Conservation (phyloP, 352 stramenopile species). For the Elongisporangium anandrum region DNA sequence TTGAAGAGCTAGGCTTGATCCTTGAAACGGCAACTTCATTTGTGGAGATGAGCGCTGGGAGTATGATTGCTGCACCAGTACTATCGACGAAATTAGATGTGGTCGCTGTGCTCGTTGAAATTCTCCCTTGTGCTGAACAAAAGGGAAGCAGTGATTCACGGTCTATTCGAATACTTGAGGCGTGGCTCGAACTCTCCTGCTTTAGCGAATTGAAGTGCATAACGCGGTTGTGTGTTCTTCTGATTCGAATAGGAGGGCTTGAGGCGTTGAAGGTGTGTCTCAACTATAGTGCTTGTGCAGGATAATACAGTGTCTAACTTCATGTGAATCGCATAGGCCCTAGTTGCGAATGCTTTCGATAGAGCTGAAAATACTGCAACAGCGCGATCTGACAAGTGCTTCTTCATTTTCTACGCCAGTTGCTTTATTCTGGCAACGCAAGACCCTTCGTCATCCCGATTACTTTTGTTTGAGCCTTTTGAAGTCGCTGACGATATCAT, state of each 20-base stretch:
- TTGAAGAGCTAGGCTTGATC: conserved; percentile 24
- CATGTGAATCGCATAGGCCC: conserved; percentile 13
- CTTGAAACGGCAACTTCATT: conserved; percentile 27
- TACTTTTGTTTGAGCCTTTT: not conserved
- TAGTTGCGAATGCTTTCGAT: conserved; percentile 15
- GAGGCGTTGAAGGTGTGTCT: conserved; percentile 36
- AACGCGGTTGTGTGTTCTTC: conserved; percentile 27
- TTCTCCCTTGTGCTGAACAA: conserved; percentile 10
- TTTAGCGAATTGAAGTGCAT: conserved; percentile 16
- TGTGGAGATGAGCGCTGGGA: not conserved
- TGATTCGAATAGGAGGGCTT: conserved; percentile 29
- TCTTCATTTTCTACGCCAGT: conserved; percentile 36
- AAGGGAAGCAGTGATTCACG: conserved; percentile 4
- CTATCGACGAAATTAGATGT: conserved; percentile 4
- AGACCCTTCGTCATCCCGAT: not conserved
- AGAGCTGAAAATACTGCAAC: conserved; percentile 8
- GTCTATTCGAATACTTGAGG: conserved; percentile 12
- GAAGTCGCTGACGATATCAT: conserved; percentile 5
- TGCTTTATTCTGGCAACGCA: conserved; percentile 35
- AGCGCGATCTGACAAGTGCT: conserved; percentile 13
- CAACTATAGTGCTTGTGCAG: not conserved
- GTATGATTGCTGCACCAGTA: not conserved
- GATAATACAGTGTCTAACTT: conserved; percentile 1
- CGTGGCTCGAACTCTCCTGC: conserved; percentile 33
- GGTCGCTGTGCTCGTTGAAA: conserved; percentile 25